phyloP scores from a whole-genome alignment of 1,139 yeast species.

The Kluyveromyces sp. region DNA sequence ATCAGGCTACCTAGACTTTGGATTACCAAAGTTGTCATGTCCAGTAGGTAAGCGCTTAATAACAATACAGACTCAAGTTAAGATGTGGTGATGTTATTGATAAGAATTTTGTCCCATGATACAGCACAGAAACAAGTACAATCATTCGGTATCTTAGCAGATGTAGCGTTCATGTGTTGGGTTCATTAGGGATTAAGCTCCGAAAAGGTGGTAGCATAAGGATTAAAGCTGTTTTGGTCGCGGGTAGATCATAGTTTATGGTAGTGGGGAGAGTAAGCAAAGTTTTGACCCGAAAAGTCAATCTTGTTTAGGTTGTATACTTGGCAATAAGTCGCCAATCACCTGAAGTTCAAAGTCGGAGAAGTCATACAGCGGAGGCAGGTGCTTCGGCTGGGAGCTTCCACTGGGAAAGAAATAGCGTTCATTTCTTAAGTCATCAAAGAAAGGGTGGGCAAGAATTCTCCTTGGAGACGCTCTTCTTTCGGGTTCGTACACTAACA shows the following conservation, averaged over 20 bases:
- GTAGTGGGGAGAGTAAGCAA: background rate
- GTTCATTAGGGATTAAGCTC: too few species aligned
- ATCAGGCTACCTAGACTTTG: too few species aligned
- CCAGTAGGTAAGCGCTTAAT: too few species aligned
- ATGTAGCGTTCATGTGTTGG: too few species aligned
- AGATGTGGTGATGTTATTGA: background rate
- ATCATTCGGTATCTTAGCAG: too few species aligned
- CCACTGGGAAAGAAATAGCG: constrained; percentile 55
- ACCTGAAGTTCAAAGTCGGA: constrained; percentile 37
- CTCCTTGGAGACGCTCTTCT: constrained; percentile 57
- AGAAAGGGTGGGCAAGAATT: constrained; percentile 65
- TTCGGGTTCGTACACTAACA: constrained; percentile 69
- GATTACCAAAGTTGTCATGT: too few species aligned
- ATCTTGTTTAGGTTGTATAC: constrained; percentile 22
- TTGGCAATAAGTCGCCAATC: constrained; percentile 32
- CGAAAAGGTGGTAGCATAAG: too few species aligned
- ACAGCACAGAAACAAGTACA: background rate
- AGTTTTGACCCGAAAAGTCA: constrained; percentile 1
- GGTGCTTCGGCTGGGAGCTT: constrained; percentile 31
- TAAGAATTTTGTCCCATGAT: background rate
- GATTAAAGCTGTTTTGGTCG: background rate
- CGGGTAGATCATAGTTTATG: background rate
- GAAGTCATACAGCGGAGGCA: constrained; percentile 38
- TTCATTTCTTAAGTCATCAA: constrained; percentile 55
- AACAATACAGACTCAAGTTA: too few species aligned